Base-by-base conservation (phyloP, 345 rosid species). In the Leavenworthia alabamica region DNA sequence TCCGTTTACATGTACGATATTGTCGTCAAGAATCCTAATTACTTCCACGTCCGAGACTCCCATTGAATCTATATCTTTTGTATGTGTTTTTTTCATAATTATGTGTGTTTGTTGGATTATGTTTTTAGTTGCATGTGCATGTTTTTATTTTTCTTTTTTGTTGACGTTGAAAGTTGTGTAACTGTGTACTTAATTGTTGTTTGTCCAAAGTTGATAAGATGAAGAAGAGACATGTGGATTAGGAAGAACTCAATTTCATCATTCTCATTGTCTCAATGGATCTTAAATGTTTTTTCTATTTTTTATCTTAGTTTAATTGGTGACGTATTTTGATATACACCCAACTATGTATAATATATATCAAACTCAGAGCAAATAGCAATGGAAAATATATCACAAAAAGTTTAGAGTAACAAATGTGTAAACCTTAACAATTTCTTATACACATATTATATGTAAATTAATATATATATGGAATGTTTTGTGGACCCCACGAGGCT, bases 1-100 rank as follows among this genome's bases (percentile, higher is more conserved):
- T 82, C 90, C 7, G 78, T 89, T 66, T 49, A 86, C 78, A 86
- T 89, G 96, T 86, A 77, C 48, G 96, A 86, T 62, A 81, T 89
- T 17, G 96, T 89, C 46, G 60, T 89, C 17, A 89, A 89, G 80
- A 76, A 86, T 72, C 94, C 87, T 31, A 80, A 79, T 57, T 35
- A 78, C 63, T 89, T 89, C 76, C 84, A 75, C 22, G 96, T 86
- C 58, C 72, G 84, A 0, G 88, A 89, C 37, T 61, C 60, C 28
- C 22, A 53, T 61, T 69, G 44, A 69, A 52, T 54, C 19, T 2
- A 33, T 12, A 15, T 31, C 7, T 23, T 11, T 8, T 22, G 1
- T 40, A 7, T 36, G 43, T 67, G 52, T 52, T 32, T 29, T 42
- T 42, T 68, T 42, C 26, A 40, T 8, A 10, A 37, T 13, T 35